These are phyloP conservation scores for Ustilago loliicola DNA, from an alignment of 1,284 basidiomycete species.

Conservation along the genomic window DNA sequence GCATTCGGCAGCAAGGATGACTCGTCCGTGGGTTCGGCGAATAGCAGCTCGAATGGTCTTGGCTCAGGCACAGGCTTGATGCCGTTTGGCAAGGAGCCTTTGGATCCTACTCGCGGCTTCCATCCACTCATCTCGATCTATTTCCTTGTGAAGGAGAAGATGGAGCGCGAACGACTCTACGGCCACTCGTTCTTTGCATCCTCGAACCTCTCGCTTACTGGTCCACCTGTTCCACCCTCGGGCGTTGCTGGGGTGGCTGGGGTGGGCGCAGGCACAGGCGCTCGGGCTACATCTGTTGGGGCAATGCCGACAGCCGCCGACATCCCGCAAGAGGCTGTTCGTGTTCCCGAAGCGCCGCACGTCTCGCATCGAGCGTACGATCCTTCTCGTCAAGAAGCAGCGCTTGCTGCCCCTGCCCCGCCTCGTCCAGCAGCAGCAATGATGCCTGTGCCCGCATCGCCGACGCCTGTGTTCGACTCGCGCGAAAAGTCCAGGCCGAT, in stretches of 20 bases:
- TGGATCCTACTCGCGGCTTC: constrained; percentile 91
- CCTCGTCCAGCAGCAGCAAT: constrained; percentile 32
- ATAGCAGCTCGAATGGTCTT: constrained; percentile 43
- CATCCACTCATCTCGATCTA: constrained; percentile 97
- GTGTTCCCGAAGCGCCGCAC: constrained; percentile 64
- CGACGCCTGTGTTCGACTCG: constrained; percentile 69
- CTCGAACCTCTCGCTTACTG: constrained; percentile 78
- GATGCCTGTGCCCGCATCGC: constrained; percentile 37
- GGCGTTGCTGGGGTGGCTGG: constrained; percentile 11
- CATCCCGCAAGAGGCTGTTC: constrained; percentile 66
- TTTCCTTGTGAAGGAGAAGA: constrained; percentile 92
- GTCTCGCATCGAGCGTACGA: constrained; percentile 61
- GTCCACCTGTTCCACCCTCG: constrained; percentile 37
- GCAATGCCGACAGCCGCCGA: constrained; percentile 69
- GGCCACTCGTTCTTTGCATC: constrained; percentile 93
- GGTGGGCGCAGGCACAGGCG: constrained; percentile 21
- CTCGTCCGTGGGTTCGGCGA: constrained; percentile 23
- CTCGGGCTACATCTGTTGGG: constrained; percentile 18
- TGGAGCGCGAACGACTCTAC: constrained; percentile 92
- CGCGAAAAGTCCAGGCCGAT: constrained; percentile 66
- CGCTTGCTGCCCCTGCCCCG: constrained; percentile 31
- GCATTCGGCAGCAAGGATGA: constrained; percentile 56
- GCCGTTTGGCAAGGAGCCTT: constrained; percentile 70
- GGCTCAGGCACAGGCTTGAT: constrained; percentile 49
- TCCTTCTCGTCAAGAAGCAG: constrained; percentile 45